Base-by-base conservation (phyloP, 1,284 basidiomycete species). In the Pulchroboletus neoregius region DNA sequence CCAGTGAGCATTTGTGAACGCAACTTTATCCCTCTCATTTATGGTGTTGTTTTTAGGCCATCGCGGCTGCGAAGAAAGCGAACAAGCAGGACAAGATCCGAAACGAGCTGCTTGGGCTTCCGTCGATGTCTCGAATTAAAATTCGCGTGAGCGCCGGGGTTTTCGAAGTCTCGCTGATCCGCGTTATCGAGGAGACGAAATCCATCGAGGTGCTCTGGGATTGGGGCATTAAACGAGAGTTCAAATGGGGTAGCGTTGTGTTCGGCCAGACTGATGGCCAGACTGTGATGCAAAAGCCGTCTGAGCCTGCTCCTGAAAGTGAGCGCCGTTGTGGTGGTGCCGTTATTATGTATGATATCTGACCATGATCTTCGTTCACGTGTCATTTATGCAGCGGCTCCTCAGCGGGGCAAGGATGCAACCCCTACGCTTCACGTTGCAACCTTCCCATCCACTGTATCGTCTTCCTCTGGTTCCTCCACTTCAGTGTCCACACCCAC, bases 171-270 rank as follows among this genome's bases (percentile, higher is more conserved):
- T 82, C 81, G 8, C 70, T 91, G 32, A 61, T 89, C 10, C 73
- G 80, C 40, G 80, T 89, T 15, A 69, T 86, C 32, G 84, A 87
- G 52, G 82, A 82, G 50, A 75, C 72, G 2, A 71, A 76, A 42
- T 80, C 79, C 9, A 80, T 92, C 1, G 82, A 87, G 57, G 88
- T 93, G n/a, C 63, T 87, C 2, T 90, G 87, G 85, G 87, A 88
- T 58, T 73, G 79, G 26, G 83, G 75, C 8, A 42, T 78, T 31
- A 83, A 79, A 65, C 72, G 78, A 45, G 85, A 87, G 60, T 87
- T 90, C 61, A 88, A 86, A 61, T 90, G 87, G 87, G 78, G 80
- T 16, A 84, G 80, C 56, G 78, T 90, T 15, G 74, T 89, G 13
- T 84, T 86, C 48, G 84, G 84, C 23, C 76, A 67, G 42, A 79